phyloP scores from a whole-genome alignment of 2,329 filamentous ascomycete species.

The Juglanconis juglandina region DNA sequence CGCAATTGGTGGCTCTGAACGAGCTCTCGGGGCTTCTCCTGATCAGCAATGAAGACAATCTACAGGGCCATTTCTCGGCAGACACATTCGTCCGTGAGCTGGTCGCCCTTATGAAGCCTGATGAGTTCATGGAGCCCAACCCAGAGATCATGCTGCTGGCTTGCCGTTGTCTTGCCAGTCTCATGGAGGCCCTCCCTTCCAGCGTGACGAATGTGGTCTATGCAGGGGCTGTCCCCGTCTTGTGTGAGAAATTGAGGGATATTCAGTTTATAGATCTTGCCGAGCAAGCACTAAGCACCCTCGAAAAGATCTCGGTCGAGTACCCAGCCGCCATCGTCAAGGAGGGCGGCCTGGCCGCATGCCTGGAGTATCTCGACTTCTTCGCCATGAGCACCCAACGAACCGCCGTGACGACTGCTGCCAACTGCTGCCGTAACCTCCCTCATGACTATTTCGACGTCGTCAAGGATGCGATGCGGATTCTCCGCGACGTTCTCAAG shows the following conservation, averaged over 20 bases:
- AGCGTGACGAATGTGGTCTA: constrained; percentile 96
- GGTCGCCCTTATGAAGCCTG: constrained; percentile 85
- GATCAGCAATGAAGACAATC: constrained; percentile 93
- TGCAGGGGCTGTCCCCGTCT: constrained; percentile 88
- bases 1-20: constrained; percentile 88
- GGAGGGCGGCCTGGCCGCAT: constrained; percentile 93
- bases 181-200: constrained; percentile 94
- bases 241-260: constrained; percentile 92
- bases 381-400: constrained; percentile 96
- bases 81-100: constrained; percentile 95
- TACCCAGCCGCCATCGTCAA: constrained; percentile 93
- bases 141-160: constrained; percentile 96
- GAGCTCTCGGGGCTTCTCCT: constrained; percentile 90
- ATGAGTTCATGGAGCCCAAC: constrained; percentile 81
- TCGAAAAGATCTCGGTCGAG: constrained; percentile 96
- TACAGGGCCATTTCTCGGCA: constrained; percentile 90
- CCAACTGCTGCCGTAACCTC: constrained; percentile 97
- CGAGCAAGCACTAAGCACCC: constrained; percentile 91
- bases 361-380: constrained; percentile 92
- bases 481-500: constrained; percentile 79
- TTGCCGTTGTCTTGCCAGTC: constrained; percentile 89
- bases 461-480: constrained; percentile 94
- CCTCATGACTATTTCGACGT: constrained; percentile 89
- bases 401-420: constrained; percentile 93
- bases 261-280: constrained; percentile 97